Conservation (phyloP, 306 rosid species). For the Quillaja saponaria region DNA sequence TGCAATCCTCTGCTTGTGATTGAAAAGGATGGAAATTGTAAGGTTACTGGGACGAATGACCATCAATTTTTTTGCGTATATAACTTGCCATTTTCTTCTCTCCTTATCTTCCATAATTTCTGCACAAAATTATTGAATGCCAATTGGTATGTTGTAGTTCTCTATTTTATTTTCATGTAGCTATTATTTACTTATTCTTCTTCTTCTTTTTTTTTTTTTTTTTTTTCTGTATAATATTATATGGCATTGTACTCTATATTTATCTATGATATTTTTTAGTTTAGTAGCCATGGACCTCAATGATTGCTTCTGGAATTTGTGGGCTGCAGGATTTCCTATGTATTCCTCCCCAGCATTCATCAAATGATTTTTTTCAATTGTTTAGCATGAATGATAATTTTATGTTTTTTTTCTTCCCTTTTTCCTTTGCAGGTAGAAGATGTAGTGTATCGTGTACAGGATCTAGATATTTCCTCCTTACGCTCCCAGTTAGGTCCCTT, state of each 20-base stretch:
- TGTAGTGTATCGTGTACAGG: conserved; percentile 81
- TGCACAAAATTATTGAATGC: conserved; percentile 7
- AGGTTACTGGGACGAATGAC: too few relatives aligned
- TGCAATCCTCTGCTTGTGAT: too few relatives aligned
- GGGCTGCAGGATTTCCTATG: conserved; percentile 21
- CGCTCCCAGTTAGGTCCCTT: conserved; percentile 89
- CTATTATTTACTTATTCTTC: too few relatives aligned
- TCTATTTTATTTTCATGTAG: conserved; percentile 15
- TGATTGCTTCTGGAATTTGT: too few relatives aligned
- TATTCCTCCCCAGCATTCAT: conserved; percentile 6
- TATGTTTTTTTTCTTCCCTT: conserved; percentile 17
- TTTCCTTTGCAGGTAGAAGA: conserved; percentile 67
- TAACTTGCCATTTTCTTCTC: too few relatives aligned
- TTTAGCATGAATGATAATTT: conserved; percentile 7
- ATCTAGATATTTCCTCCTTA: conserved; percentile 84
- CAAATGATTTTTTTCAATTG: conserved; percentile 21
- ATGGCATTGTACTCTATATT: conserved; percentile 15
- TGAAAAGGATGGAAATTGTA: too few relatives aligned
- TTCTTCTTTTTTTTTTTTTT: too few relatives aligned
- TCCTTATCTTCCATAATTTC: background rate
- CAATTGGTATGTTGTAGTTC: conserved; percentile 15
- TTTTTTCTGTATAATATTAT: conserved; percentile 28
- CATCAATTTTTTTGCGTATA: too few relatives aligned
- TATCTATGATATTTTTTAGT: conserved; percentile 6
- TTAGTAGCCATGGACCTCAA: conserved; percentile 19